A percentile compares a stretch with the other conserved stretches of the same genome.
Conservation (phyloP, 164 flowering plant genomes). For the Malania oleifera region DNA sequence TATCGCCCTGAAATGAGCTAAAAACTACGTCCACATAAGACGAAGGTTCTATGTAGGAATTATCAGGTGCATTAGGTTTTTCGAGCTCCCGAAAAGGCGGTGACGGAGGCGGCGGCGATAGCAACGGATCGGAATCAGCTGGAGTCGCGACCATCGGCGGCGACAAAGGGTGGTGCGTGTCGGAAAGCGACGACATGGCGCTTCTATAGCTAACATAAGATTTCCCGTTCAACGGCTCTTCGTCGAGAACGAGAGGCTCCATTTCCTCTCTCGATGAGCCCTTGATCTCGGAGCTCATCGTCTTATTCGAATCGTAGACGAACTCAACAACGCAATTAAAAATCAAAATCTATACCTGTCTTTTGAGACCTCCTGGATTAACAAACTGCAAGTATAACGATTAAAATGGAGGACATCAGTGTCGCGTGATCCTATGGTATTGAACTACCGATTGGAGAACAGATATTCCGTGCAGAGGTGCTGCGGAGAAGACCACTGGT, state of each 20-base stretch:
- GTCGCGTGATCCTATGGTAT: no score
- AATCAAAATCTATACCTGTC: no score
- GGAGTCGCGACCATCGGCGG: conserved; percentile 21
- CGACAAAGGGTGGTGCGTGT: conserved; percentile 36
- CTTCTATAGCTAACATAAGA: conserved; percentile 34
- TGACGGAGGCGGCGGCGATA: conserved; percentile 12
- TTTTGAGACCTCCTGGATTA: no score
- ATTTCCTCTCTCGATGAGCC: conserved; percentile 59
- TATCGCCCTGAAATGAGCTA: conserved; percentile 33
- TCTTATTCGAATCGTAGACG: conserved; percentile 14
- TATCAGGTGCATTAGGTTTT: conserved; percentile 16
- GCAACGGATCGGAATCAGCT: conserved; percentile 34
- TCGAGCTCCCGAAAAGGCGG: conserved; percentile 13
- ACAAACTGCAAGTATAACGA: no score
- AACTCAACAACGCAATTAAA: no score
- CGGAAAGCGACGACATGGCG: conserved; percentile 40
- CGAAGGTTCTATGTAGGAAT: conserved; percentile 35
- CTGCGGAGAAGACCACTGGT: no score
- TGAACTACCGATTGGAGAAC: no score
- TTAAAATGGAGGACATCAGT: no score
- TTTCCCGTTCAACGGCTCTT: conserved; percentile 21
- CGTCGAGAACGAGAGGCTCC: conserved; percentile 61
- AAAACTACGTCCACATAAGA: conserved; percentile 49
- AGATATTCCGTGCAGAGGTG: no score
- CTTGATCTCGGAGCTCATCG: conserved; percentile 70